Percentiles rank a stretch among this genome's conserved stretches.
phyloP scores from a whole-genome alignment of 164 flowering plant species.

The Cinnamomum chago region DNA sequence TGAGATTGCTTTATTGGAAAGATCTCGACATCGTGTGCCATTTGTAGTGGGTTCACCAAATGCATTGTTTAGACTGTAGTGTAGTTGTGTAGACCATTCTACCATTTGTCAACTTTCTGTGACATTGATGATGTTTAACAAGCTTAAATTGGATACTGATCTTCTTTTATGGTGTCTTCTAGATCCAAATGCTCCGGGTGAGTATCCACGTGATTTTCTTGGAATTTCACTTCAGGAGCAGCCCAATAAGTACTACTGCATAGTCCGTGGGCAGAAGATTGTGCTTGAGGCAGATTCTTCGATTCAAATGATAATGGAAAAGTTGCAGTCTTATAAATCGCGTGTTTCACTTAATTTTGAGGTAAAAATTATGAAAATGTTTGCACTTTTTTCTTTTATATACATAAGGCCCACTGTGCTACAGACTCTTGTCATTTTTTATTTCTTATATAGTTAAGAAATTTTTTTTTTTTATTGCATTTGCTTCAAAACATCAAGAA shows the following conservation, averaged over 20 bases:
- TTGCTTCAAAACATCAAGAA: neutral
- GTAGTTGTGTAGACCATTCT: neutral
- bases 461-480: no score
- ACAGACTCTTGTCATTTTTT: neutral
- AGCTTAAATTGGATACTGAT: no score
- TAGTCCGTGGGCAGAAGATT: constrained; percentile 51
- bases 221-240: constrained; percentile 76
- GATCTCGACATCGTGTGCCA: no score
- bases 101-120: neutral
- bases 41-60: no score
- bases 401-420: neutral
- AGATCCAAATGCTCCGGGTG: constrained; percentile 14
- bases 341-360: constrained; percentile 67
- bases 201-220: constrained; percentile 61
- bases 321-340: constrained; percentile 73
- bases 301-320: constrained; percentile 82
- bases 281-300: constrained; percentile 72
- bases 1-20: no score
- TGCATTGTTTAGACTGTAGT: no score
- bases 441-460: no score
- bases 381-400: neutral
- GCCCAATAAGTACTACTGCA: constrained; percentile 65
- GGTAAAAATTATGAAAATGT: constrained; percentile 27
- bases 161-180: neutral
- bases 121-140: neutral